Evolutionary conservation across 176 grass and related monocot species (phyloP).

Genomic region (bread wheat (Triticum aestivum)): DNA sequence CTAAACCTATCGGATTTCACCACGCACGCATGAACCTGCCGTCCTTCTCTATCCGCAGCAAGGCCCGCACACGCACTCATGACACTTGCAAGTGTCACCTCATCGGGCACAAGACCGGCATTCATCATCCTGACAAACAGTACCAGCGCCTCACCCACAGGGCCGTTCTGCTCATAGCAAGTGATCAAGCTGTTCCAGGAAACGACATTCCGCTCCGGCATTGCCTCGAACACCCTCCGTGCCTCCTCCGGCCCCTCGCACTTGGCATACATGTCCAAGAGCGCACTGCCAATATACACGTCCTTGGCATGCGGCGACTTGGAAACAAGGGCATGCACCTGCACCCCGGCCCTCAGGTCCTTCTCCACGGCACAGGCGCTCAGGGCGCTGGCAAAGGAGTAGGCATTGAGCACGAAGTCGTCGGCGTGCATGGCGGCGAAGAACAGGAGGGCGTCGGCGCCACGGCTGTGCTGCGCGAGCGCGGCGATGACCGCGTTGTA

Average conservation of each 20-base stretch:
- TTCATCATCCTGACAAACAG: neutral
- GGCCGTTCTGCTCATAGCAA: conserved; percentile 17
- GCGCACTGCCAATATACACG: conserved; percentile 16
- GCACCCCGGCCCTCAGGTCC: neutral
- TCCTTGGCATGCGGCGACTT: neutral
- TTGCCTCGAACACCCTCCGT: neutral
- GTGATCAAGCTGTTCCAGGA: conserved; percentile 21
- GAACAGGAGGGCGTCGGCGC: conserved; percentile 6
- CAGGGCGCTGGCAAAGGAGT: conserved; percentile 16
- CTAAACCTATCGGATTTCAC: neutral
- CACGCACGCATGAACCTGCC: neutral
- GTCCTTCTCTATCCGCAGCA: neutral
- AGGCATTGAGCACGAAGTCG: conserved; percentile 57
- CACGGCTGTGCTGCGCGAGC: conserved; percentile 11
- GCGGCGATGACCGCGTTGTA: conserved; percentile 17
- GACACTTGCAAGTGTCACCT: conserved; percentile 10
- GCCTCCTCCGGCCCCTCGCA: neutral
- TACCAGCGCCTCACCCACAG: neutral
- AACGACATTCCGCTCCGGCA: conserved; percentile 8
- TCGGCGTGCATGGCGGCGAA: conserved; percentile 52
- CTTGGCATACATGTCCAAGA: conserved; percentile 22
- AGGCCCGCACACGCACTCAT: conserved; percentile 18
- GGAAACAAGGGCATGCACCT: conserved; percentile 4
- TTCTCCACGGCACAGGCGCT: conserved; percentile 6
- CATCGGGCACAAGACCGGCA: neutral